phyloP scores from a whole-genome alignment of 306 rosid genomes.

The Pyrus pyrifolia region DNA sequence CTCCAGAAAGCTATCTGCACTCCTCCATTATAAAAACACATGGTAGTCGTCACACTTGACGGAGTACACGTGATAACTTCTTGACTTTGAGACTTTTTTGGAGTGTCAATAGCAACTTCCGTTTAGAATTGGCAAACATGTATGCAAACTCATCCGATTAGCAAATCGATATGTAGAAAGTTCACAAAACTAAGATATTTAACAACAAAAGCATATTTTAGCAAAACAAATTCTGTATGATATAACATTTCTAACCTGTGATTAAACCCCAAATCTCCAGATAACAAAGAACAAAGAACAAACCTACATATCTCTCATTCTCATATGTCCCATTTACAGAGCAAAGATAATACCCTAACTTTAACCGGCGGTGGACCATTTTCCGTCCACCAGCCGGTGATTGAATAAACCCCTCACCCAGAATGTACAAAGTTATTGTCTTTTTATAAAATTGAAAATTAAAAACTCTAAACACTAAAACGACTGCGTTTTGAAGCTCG shows the following conservation, averaged over 20 bases:
- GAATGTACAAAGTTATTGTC: slow-evolving; percentile 43
- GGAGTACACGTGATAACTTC: background rate
- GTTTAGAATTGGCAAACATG: background rate
- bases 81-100: background rate
- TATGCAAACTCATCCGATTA: background rate
- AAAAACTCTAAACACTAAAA: slow-evolving; percentile 20
- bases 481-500: slow-evolving; percentile 11
- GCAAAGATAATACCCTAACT: slow-evolving; percentile 39
- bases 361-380: slow-evolving; percentile 32
- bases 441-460: background rate
- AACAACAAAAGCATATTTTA: slow-evolving; percentile 21
- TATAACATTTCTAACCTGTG: slow-evolving; percentile 23
- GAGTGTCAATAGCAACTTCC: background rate
- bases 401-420: slow-evolving; percentile 39
- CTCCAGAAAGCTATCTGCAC: background rate
- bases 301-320: slow-evolving; percentile 34
- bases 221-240: slow-evolving; percentile 24
- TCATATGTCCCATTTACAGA: slow-evolving; percentile 60
- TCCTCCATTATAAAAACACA: background rate
- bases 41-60: no score
- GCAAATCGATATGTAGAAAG: background rate
- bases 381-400: slow-evolving; percentile 38
- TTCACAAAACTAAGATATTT: slow-evolving; percentile 16
- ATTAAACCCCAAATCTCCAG: background rate
- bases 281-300: slow-evolving; percentile 32